Conservation (phyloP, 495 filamentous ascomycete genomes). For the Neurospora hispaniola region DNA sequence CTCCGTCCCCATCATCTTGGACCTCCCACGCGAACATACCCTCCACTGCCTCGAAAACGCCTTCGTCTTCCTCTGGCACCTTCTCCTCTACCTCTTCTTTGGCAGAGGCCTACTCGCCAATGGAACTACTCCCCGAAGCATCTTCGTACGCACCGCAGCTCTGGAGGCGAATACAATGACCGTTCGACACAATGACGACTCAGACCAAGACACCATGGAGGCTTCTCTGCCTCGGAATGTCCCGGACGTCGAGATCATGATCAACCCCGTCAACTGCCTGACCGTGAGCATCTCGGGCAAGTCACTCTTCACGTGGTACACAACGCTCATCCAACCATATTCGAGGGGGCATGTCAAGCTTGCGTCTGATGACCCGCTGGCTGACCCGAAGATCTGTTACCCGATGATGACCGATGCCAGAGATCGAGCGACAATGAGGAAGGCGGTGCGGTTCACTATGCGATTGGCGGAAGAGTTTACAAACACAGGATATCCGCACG, state of each 20-base stretch:
- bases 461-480: constrained; percentile 15
- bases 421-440: constrained; percentile 9
- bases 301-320: constrained; percentile 10
- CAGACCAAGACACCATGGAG: constrained; percentile 6
- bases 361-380: constrained; percentile 19
- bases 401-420: constrained; percentile 14
- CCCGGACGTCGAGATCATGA: constrained; percentile 21
- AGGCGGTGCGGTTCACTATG: constrained; percentile 17
- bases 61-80: constrained; percentile 8
- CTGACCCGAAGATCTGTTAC: constrained; percentile 15
- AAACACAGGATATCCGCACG: constrained; percentile 10
- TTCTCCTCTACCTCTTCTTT: constrained; percentile 14
- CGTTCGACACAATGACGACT: not conserved
- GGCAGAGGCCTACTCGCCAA: constrained; percentile 12
- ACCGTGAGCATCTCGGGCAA: constrained; percentile 1
- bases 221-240: constrained; percentile 9
- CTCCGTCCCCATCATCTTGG: constrained; percentile 12
- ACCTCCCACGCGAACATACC: constrained; percentile 15
- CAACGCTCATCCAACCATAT: constrained; percentile 24
- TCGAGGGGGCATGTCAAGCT: constrained; percentile 27
- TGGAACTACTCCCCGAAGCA: constrained; percentile 4
- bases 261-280: constrained; percentile 7
- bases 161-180: constrained; percentile 14
- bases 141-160: constrained; percentile 12
- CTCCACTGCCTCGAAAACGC: constrained; percentile 9